Conservation (phyloP, 305 asterid species). For the Galium porrigens region DNA sequence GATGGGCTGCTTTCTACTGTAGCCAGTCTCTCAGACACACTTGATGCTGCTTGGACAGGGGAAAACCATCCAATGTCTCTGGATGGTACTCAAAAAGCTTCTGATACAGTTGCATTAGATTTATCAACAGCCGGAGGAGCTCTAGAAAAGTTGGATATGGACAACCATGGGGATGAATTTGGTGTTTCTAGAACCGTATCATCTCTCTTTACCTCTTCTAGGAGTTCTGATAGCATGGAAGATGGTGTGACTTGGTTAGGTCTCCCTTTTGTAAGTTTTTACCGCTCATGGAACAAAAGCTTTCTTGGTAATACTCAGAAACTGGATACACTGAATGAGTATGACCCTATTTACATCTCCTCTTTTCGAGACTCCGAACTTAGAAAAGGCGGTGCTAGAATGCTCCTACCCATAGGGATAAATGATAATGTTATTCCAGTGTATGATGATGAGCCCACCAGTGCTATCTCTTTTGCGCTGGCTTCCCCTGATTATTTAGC, state of each 20-base stretch:
- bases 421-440: conserved; percentile 67
- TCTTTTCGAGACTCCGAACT: conserved; percentile 51
- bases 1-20: conserved; percentile 48
- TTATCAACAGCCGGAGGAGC: conserved; percentile 25
- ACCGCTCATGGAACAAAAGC: conserved; percentile 49
- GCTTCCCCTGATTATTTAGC: conserved; percentile 40
- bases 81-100: conserved; percentile 22
- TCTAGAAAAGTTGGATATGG: conserved; percentile 38
- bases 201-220: conserved; percentile 31
- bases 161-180: conserved; percentile 34
- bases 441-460: conserved; percentile 89
- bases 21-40: conserved; percentile 54
- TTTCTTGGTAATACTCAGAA: conserved; percentile 39
- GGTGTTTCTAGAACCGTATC: conserved; percentile 23
- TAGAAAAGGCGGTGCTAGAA: conserved; percentile 48
- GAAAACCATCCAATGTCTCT: conserved; percentile 35
- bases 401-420: conserved; percentile 56
- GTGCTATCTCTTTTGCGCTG: conserved; percentile 68
- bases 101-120: conserved; percentile 31
- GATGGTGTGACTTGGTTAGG: conserved; percentile 58
- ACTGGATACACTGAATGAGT: conserved; percentile 45
- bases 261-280: conserved; percentile 57
- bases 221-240: conserved; percentile 39
- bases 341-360: conserved; percentile 57
- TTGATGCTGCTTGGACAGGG: conserved; percentile 90